Percentiles rank a stretch among this genome's conserved stretches.
Conservation (phyloP, 2,329 filamentous ascomycete species). For the Cordyceps fumosorosea region DNA sequence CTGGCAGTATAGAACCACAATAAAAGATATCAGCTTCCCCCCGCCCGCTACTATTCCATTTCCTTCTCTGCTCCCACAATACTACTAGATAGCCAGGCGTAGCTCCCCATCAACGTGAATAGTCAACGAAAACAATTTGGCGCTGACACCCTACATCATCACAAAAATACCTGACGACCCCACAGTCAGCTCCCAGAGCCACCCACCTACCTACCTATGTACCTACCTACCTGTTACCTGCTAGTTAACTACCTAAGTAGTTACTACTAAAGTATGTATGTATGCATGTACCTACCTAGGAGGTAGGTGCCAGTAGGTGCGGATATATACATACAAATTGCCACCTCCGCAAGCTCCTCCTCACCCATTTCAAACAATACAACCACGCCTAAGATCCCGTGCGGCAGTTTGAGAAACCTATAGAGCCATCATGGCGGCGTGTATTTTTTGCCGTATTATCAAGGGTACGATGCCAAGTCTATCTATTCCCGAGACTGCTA, state of each 20-base stretch:
- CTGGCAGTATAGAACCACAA: background rate
- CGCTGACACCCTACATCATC: too few relatives aligned
- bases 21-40: background rate
- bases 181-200: constrained; percentile 1
- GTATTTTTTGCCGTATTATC: constrained; percentile 98
- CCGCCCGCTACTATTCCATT: background rate
- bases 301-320: background rate
- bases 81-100: too few relatives aligned
- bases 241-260: too few relatives aligned
- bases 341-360: constrained; percentile 5
- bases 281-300: background rate
- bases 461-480: constrained; percentile 54
- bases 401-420: background rate
- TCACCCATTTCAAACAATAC: background rate
- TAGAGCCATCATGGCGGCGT: constrained; percentile 37
- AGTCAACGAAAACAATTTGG: too few relatives aligned
- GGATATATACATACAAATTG: background rate
- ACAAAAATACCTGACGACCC: too few relatives aligned
- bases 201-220: background rate
- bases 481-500: constrained; percentile 3
- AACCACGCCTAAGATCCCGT: background rate
- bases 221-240: background rate
- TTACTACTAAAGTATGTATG: too few relatives aligned
- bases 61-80: too few relatives aligned
- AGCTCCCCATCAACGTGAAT: too few relatives aligned